phyloP scores from a whole-genome alignment of 345 rosid species.

The Gossypium anomalum region DNA sequence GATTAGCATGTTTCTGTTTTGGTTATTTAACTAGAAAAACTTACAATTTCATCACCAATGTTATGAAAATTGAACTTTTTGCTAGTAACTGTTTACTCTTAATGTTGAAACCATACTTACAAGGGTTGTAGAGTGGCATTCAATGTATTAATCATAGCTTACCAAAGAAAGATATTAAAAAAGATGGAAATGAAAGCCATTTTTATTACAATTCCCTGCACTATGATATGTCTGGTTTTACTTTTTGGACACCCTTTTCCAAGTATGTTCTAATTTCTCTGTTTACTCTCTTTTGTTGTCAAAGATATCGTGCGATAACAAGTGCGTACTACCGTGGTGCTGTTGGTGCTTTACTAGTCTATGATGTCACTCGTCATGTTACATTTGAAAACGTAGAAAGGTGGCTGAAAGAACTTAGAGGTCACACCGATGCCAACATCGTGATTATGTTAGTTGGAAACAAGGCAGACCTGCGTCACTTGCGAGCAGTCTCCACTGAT shows the following conservation, averaged over 20 bases:
- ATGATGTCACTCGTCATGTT: constrained; percentile 78
- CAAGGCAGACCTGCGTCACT: constrained; percentile 86
- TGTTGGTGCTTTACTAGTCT: constrained; percentile 75
- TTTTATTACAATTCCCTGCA: background rate
- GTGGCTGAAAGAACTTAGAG: constrained; percentile 87
- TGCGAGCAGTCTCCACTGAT: constrained; percentile 67
- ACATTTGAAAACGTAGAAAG: constrained; percentile 85
- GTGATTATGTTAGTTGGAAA: constrained; percentile 91
- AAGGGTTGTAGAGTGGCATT: background rate
- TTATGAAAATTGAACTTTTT: too few species aligned
- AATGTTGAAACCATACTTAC: background rate
- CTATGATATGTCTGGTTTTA: background rate
- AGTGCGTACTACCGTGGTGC: constrained; percentile 92
- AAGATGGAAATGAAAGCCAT: background rate
- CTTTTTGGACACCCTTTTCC: background rate
- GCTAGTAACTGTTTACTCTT: too few species aligned
- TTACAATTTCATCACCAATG: too few species aligned
- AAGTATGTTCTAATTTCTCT: background rate
- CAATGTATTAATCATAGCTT: background rate
- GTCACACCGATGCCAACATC: constrained; percentile 77
- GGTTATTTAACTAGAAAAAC: too few species aligned
- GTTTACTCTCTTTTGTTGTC: background rate
- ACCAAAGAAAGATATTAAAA: background rate
- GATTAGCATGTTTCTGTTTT: too few species aligned
- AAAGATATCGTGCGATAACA: constrained; percentile 79